Evolutionary conservation across 75 land plant species (phyloP), one percentile per base, ranked within the genome.

Genomic region (Sequoia sempervirens): DNA sequence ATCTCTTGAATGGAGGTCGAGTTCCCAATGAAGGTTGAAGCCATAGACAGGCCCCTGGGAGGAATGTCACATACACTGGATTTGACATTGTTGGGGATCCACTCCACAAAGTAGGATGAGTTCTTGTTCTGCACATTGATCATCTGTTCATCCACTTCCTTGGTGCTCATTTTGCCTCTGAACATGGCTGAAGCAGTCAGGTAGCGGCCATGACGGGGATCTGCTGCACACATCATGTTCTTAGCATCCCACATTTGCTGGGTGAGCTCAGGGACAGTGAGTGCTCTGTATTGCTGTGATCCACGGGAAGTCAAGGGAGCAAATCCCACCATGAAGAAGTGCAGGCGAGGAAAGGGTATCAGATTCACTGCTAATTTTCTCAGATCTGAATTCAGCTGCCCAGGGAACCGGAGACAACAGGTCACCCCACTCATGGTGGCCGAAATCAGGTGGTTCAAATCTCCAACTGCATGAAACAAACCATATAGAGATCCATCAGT

Each of bases 211-310:
- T 91, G 92, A 3, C 91, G 78, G 5, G 91, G 91, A 82, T 90
- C 88, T 23, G 91, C 91, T 0, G 91, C 88, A 53, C 91, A 89
- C 91, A 90, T 90, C 91, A 90, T 91, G 89, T 91, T 91, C 88
- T 91, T 91, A 23, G 92, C 61, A 66, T 91, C 92, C 89, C 89
- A 91, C 92, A 91, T 91, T 70, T 91, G 89, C 70, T 91, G 90
- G 43, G 92, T 91, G 1, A 91, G 87, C 85, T 91, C 89, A 5
- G 88, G 88, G 28, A 89, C 91, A 10, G 91, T 87, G 17, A 87
- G 84, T 13, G 92, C 92, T 1, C 89, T 66, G 83, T 91, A 91
- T 61, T 90, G 91, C 68, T 90, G 91, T 1, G 91, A 90, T 5
- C 91, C 91, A 15, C 91, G 87, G 8, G 91, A 90, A 7, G 91